These are phyloP conservation scores for Aspergillus sp. DNA, from an alignment of 2,329 filamentous ascomycete species.

Conservation along the genomic window DNA sequence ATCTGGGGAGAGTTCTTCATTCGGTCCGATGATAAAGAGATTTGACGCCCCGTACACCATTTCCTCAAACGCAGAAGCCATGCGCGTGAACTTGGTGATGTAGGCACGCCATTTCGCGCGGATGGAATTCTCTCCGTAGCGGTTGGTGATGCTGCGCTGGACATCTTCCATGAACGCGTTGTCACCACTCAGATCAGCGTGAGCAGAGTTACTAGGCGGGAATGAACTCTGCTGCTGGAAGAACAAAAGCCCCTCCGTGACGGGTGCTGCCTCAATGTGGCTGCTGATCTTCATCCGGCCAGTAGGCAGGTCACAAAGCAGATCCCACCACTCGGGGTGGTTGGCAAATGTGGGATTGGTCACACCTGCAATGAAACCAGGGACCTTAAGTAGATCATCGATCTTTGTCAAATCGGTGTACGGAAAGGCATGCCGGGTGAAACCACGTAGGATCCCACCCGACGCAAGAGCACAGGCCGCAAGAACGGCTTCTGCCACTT, in stretches of 20 bases:
- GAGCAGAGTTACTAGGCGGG: constrained; percentile 2
- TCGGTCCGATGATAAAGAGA: constrained; percentile 67
- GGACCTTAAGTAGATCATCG: constrained; percentile 89
- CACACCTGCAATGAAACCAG: constrained; percentile 94
- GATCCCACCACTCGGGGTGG: constrained; percentile 96
- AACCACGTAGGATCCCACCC: constrained; percentile 83
- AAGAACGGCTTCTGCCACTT: constrained; percentile 94
- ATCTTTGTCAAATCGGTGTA: constrained; percentile 98
- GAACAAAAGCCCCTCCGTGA: constrained; percentile 76
- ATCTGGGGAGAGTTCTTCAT: constrained; percentile 52
- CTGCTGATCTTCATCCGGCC: constrained; percentile 92
- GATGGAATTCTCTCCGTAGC: constrained; percentile 83
- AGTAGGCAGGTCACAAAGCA: constrained; percentile 84
- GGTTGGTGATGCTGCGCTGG: constrained; percentile 69
- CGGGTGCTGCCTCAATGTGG: constrained; percentile 68
- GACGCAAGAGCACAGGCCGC: constrained; percentile 93
- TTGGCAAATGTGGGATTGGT: constrained; percentile 94
- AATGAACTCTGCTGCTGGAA: constrained; percentile 64
- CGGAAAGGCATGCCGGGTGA: constrained; percentile 91
- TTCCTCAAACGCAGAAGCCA: constrained; percentile 91
- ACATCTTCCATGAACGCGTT: constrained; percentile 82
- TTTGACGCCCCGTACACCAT: constrained; percentile 88
- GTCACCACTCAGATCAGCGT: constrained; percentile 54
- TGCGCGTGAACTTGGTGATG: constrained; percentile 86
- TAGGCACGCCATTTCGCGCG: constrained; percentile 89